Conservation (phyloP, 1,139 yeast species). For the Zygosaccharomyces sapae region DNA sequence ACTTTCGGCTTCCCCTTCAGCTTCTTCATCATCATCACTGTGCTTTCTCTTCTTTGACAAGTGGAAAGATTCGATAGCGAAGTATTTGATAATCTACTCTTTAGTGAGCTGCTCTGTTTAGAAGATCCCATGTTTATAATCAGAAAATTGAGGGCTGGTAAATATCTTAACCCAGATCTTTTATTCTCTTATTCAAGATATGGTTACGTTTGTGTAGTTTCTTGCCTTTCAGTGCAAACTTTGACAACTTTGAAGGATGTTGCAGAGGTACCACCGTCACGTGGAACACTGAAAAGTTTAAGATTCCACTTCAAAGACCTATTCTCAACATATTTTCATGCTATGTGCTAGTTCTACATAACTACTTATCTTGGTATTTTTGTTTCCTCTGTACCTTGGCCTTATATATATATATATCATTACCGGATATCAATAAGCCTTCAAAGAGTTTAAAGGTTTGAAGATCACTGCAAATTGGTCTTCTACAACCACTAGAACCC, state of each 20-base stretch:
- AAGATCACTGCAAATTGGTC: too few relatives aligned
- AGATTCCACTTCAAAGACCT: too few relatives aligned
- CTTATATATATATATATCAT: too few relatives aligned
- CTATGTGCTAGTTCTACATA: too few relatives aligned
- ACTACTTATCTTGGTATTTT: too few relatives aligned
- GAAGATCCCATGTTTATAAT: too few relatives aligned
- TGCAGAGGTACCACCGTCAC: not conserved
- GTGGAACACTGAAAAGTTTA: too few relatives aligned
- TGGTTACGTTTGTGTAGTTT: not conserved
- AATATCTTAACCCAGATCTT: not conserved
- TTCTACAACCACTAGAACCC: not conserved
- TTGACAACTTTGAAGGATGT: not conserved
- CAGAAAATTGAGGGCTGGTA: too few relatives aligned
- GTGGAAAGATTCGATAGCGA: constrained; percentile 34
- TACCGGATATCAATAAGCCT: too few relatives aligned
- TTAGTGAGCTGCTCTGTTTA: constrained; percentile 24
- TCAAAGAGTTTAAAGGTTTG: too few relatives aligned
- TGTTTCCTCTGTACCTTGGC: too few relatives aligned
- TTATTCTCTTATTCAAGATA: not conserved
- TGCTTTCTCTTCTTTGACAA: constrained; percentile 24
- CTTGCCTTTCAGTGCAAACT: constrained; percentile 1
- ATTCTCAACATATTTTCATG: too few relatives aligned
- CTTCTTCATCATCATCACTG: constrained; percentile 19
- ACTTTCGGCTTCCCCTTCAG: constrained; percentile 10
- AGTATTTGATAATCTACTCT: constrained; percentile 29